These are phyloP conservation scores for Sordariomycetes sp. DNA, from an alignment of 2,329 filamentous ascomycete genomes.

Conservation along the genomic window DNA sequence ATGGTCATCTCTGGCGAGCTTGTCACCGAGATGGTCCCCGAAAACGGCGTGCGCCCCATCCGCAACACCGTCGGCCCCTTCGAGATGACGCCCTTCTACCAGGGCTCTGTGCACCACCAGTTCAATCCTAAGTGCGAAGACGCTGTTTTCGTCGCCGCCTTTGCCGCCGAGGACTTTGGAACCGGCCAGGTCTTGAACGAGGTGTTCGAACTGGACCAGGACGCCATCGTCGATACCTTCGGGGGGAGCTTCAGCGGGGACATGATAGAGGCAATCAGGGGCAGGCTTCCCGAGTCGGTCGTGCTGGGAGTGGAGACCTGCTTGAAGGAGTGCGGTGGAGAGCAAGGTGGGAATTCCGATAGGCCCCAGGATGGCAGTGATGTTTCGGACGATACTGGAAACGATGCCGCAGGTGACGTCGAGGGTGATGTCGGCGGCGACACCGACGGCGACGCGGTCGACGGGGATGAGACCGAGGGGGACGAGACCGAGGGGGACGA, in stretches of 20 bases:
- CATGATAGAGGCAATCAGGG: constrained; percentile 28
- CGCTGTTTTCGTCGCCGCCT: constrained; percentile 38
- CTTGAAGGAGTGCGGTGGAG: constrained; percentile 30
- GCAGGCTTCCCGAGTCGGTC: constrained; percentile 29
- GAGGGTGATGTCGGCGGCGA: neutral
- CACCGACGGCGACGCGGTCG: neutral
- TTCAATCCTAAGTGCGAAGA: constrained; percentile 43
- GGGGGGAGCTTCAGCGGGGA: constrained; percentile 34
- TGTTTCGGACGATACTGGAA: no score
- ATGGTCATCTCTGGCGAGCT: constrained; percentile 37
- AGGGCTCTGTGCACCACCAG: constrained; percentile 43
- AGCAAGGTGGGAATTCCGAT: neutral
- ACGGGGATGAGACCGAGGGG: neutral
- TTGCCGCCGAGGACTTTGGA: constrained; percentile 39
- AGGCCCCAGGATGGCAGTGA: neutral
- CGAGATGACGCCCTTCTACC: constrained; percentile 43
- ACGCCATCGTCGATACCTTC: constrained; percentile 34
- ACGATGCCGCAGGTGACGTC: neutral
- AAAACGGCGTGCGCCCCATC: constrained; percentile 39
- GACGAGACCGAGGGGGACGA: neutral
- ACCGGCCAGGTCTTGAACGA: constrained; percentile 38
- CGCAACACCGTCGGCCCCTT: constrained; percentile 26
- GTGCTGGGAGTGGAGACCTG: constrained; percentile 42
- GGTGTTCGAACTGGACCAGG: constrained; percentile 32
- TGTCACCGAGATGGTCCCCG: constrained; percentile 39